phyloP scores from a whole-genome alignment of 2,329 filamentous ascomycete genomes.

The Neurospora sp. region DNA sequence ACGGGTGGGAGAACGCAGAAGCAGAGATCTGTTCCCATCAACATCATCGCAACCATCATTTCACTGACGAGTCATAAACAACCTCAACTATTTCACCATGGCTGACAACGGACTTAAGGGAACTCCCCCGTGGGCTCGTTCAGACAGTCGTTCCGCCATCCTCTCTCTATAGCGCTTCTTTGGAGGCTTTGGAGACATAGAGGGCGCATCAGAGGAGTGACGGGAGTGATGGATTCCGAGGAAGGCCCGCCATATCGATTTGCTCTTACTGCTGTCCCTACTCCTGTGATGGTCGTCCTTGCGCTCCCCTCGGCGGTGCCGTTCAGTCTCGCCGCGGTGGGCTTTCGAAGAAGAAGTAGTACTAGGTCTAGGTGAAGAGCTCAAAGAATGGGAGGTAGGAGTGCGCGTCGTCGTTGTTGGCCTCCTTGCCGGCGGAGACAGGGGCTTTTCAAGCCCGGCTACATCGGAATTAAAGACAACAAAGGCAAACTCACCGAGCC shows the following conservation, averaged over 20 bases:
- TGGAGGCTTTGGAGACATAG: not conserved
- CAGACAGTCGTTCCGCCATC: not conserved
- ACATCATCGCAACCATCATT: no score
- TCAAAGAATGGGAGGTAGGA: not conserved
- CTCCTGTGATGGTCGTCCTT: not conserved
- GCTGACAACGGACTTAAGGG: no score
- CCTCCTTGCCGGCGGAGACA: not conserved
- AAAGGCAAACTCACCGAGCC: no score
- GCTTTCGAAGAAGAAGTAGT: constrained; percentile 6
- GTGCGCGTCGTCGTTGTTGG: not conserved
- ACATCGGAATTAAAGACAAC: no score
- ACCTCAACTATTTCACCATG: no score
- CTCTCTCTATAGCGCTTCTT: not conserved
- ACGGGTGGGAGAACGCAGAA: no score
- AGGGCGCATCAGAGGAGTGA: not conserved
- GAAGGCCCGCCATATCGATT: not conserved
- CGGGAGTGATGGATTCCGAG: not conserved
- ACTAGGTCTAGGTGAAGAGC: not conserved
- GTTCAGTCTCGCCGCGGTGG: constrained; percentile 9
- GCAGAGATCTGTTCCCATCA: no score
- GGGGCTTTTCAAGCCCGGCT: no score
- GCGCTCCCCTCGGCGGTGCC: constrained; percentile 7
- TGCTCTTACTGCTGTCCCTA: not conserved
- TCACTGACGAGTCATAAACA: no score
- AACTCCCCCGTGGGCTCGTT: not conserved